Evolutionary conservation across 495 filamentous ascomycete genomes (phyloP), one percentile per base, ranked within the genome.

Genomic region (Viridothelium virens): DNA sequence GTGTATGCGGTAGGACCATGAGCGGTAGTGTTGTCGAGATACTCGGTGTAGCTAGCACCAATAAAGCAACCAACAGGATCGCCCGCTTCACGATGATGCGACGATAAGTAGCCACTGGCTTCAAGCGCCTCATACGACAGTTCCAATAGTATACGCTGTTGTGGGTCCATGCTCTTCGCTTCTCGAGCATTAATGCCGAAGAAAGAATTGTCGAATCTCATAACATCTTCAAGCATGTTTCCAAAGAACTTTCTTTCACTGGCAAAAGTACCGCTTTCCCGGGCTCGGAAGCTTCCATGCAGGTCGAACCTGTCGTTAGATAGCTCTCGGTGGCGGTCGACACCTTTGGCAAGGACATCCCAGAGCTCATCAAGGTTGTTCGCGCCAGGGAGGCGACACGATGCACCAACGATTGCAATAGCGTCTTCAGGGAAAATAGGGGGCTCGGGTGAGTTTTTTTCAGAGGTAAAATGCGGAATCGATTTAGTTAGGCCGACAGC

Each of bases 121-220:
- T 80, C 78, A 5, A 80, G 38, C 1, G 78, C 78, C 68, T 80
- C 78, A 62, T 79, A 80, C 1, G 75, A 68, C 2, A 73, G 74
- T 2, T 72, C 63, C 2, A 80, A 36, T 12, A 70, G 71, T 2
- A 80, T 46, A 11, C 78, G 65, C 59, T 77, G 75, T 38, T 63
- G 66, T 25, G 78, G 78, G 65, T 80, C 78, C 0, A 66, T 73
- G 50, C 77, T 67, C 3, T 64, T 47, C 0, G 80, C 79, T 66
- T 83, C 81, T 64, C 70, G 38, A 1, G 77, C 76, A 18, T 73
- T 76, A 65, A 78, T 78, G 68, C 73, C 76, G 72, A 79, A 79
- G 50, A 79, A 76, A 3, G 69, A 69, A 37, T 72, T 63, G 66
- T 79, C 78, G 63, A 79, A 79, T 3, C 71, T 37, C 14, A 70